Conservation (phyloP, 2,329 filamentous ascomycete genomes). For the Penicillium sp. region DNA sequence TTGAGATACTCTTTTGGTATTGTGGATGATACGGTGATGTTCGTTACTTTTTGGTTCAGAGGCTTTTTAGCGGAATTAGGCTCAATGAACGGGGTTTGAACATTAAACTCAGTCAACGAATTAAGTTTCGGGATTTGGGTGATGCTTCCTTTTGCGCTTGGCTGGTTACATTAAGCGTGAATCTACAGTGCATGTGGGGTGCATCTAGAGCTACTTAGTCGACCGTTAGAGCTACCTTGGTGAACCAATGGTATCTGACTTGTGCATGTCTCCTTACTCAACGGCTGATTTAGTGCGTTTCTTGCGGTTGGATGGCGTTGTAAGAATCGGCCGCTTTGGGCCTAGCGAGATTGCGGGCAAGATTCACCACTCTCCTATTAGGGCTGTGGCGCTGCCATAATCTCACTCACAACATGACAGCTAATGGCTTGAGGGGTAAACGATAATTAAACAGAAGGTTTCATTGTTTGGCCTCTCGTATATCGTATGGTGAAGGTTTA, state of each 20-base stretch:
- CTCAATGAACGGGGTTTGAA: background rate
- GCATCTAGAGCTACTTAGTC: background rate
- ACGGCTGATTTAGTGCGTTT: background rate
- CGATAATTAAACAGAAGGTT: no score
- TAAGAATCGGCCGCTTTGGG: background rate
- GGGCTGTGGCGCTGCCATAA: background rate
- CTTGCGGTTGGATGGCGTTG: background rate
- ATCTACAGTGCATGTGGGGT: background rate
- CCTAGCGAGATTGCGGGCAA: background rate
- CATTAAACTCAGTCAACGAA: background rate
- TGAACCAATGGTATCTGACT: background rate
- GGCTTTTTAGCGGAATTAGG: background rate
- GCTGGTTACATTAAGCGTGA: background rate
- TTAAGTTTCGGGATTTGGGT: background rate
- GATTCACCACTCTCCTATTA: background rate
- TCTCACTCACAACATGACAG: no score
- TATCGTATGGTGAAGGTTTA: background rate
- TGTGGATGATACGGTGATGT: no score
- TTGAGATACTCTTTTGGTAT: background rate
- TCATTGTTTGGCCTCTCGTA: background rate
- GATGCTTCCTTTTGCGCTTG: background rate
- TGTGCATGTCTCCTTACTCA: background rate
- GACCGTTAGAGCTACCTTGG: background rate
- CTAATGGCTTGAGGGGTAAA: no score
- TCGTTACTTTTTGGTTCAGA: background rate